Evolutionary conservation across 2,329 filamentous ascomycete species (phyloP).

Genomic region (Exserohilum rostratum): DNA sequence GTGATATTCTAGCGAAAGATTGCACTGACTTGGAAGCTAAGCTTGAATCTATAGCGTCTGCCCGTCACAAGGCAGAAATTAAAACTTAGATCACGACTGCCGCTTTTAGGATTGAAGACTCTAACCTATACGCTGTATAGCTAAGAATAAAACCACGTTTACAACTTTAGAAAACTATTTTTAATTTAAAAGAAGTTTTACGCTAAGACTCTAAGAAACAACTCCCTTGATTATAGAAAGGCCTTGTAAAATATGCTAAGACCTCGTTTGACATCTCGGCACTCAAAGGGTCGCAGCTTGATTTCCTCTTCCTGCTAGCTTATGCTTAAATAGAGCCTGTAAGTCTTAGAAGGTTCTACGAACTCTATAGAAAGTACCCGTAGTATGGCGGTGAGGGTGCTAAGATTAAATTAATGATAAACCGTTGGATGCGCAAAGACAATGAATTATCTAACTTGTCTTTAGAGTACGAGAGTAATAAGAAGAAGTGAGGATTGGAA

Average conservation of each 20-base stretch:
- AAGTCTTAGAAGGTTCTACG: background rate
- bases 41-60: background rate
- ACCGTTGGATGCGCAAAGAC: background rate
- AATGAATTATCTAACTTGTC: background rate
- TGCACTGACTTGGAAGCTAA: background rate
- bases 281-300: background rate
- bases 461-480: background rate
- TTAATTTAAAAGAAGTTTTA: too few species aligned
- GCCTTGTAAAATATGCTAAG: background rate
- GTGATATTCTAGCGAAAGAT: background rate
- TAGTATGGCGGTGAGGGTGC: background rate
- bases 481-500: background rate
- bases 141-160: background rate
- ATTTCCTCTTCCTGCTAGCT: background rate
- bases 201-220: background rate
- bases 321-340: background rate
- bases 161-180: background rate
- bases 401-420: background rate
- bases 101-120: background rate
- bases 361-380: background rate
- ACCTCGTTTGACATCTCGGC: background rate
- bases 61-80: background rate
- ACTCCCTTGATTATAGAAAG: background rate
- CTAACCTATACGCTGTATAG: too few species aligned
- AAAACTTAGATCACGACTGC: background rate